Percentiles rank a stretch among this genome's conserved stretches.
Conservation (phyloP, 257 asterid genomes). For the Paraleonurus japonicus region DNA sequence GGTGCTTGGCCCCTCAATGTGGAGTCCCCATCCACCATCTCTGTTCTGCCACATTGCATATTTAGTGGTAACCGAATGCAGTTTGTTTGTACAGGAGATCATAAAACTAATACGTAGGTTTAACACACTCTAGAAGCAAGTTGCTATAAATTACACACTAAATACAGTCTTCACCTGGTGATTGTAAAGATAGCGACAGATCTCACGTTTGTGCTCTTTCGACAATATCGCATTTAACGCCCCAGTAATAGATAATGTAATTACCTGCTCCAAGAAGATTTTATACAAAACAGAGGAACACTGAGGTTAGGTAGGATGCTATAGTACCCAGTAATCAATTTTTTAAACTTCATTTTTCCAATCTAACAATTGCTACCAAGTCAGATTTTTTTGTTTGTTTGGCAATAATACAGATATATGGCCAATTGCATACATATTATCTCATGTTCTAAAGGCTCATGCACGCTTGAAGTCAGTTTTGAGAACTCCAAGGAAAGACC, state of each 20-base stretch:
- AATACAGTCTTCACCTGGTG: slow-evolving; percentile 61
- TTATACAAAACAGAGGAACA: neutral
- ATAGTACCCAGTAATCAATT: neutral
- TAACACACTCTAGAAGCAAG: slow-evolving; percentile 14
- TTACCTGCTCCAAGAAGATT: slow-evolving; percentile 53
- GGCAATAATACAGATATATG: neutral
- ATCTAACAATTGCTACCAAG: neutral
- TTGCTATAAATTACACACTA: neutral
- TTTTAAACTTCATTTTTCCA: neutral
- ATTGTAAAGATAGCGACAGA: slow-evolving; percentile 93
- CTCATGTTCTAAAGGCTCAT: neutral
- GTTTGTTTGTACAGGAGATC: slow-evolving; percentile 1
- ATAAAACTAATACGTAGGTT: slow-evolving; percentile 16
- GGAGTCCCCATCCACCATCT: slow-evolving; percentile 99
- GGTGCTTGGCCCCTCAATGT: slow-evolving; percentile 97
- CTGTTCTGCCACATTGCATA: slow-evolving; percentile 54
- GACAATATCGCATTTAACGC: slow-evolving; percentile 82
- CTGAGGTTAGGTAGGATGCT: neutral
- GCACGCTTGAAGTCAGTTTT: neutral
- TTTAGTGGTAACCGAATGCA: slow-evolving; percentile 18
- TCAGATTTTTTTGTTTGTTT: neutral
- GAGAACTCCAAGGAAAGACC: neutral
- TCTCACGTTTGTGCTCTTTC: slow-evolving; percentile 83
- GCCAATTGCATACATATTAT: neutral
- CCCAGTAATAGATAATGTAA: slow-evolving; percentile 72